These are phyloP conservation scores for Erythrobasidium yunnanense DNA, from an alignment of 768 basidiomycete species.

Conservation along the genomic window DNA sequence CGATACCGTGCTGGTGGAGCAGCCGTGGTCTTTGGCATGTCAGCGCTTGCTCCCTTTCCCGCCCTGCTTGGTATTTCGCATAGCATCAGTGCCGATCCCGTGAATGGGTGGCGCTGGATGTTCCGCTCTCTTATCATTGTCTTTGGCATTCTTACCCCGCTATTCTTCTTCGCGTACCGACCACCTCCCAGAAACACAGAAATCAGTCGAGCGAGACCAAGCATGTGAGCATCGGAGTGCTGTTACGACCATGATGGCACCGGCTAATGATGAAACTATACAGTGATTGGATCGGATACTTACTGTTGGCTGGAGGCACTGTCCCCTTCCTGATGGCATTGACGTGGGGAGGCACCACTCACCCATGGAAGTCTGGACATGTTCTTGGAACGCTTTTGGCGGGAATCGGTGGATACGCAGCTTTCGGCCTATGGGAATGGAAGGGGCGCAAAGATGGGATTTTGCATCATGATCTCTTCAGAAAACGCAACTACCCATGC, in stretches of 20 bases:
- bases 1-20: neutral
- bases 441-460: conserved; percentile 40
- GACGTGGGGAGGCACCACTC: conserved; percentile 29
- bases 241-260: neutral
- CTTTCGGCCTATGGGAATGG: conserved; percentile 66
- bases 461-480: conserved; percentile 7
- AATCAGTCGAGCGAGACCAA: neutral
- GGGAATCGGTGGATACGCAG: conserved; percentile 48
- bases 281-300: conserved; percentile 38
- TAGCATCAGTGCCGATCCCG: neutral
- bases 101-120: conserved; percentile 16
- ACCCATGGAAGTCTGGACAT: conserved; percentile 24
- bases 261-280: neutral
- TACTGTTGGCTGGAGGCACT: conserved; percentile 42
- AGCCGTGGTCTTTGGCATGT: neutral
- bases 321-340: conserved; percentile 39
- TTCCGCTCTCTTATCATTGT: conserved; percentile 2
- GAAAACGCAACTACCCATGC: neutral
- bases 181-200: neutral
- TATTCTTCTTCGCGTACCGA: neutral
- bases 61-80: neutral
- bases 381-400: conserved; percentile 50
- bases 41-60: neutral
- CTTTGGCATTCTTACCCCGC: neutral
- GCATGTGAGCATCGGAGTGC: neutral